phyloP scores from a whole-genome alignment of 176 grass and related monocot species.

The Miscanthus lutarioriparius region DNA sequence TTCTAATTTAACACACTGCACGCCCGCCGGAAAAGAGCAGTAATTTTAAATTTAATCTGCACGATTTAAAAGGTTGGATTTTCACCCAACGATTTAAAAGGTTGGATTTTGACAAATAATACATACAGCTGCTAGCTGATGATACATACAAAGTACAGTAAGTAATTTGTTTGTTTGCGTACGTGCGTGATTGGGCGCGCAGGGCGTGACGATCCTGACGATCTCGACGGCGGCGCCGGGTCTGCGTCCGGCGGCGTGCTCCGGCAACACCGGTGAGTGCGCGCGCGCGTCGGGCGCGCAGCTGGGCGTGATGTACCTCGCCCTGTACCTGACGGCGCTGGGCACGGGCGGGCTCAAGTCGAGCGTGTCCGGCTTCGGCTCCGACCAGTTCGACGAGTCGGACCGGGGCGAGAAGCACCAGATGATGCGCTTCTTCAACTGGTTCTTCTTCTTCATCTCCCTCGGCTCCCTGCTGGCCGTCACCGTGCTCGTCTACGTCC shows the following conservation, averaged over 20 bases:
- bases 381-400: constrained; percentile 87
- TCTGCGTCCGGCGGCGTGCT: constrained; percentile 54
- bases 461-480: constrained; percentile 82
- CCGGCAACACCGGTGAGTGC: constrained; percentile 8
- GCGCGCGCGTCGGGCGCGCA: constrained; percentile 47
- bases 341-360: constrained; percentile 90
- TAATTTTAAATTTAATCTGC: too few species aligned
- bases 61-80: too few species aligned
- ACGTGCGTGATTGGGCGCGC: not conserved
- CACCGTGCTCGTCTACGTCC: constrained; percentile 88
- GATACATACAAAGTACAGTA: too few species aligned
- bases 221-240: constrained; percentile 69
- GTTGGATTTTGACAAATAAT: too few species aligned
- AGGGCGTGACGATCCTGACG: constrained; percentile 83
- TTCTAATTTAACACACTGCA: too few species aligned
- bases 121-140: too few species aligned
- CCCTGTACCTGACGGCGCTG: constrained; percentile 81
- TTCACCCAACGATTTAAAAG: too few species aligned
- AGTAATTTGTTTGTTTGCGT: not conserved
- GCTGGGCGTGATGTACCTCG: constrained; percentile 65
- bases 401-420: constrained; percentile 49
- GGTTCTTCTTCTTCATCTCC: constrained; percentile 99
- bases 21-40: too few species aligned
- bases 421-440: constrained; percentile 94
- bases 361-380: constrained; percentile 89